Conservation (phyloP, 805 yeast genomes). For the Tetrapisispora arboricola region DNA sequence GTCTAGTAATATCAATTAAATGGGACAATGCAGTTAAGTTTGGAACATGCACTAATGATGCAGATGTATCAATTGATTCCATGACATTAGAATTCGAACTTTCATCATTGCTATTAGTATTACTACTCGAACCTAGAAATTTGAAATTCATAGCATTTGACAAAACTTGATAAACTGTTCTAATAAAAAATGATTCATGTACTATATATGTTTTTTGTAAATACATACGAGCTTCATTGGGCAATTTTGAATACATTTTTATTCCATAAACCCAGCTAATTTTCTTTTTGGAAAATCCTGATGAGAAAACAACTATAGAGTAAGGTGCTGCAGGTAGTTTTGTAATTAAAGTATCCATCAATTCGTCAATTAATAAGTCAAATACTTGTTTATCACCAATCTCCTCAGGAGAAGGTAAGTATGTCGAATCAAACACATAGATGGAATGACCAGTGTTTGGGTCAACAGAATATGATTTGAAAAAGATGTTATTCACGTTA, state of each 20-base stretch:
- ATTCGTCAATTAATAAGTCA: slow-evolving; percentile 35
- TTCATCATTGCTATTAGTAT: slow-evolving; percentile 6
- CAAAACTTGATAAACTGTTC: slow-evolving; percentile 64
- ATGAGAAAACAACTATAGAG: slow-evolving; percentile 65
- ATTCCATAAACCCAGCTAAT: slow-evolving; percentile 63
- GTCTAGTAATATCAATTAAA: slow-evolving; percentile 59
- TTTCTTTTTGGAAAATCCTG: slow-evolving; percentile 53
- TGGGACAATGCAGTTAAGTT: slow-evolving; percentile 45
- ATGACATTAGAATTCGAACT: slow-evolving; percentile 3
- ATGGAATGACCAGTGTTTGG: slow-evolving; percentile 61
- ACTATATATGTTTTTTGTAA: slow-evolving; percentile 63
- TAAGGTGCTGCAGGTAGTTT: slow-evolving; percentile 54
- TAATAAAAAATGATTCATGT: slow-evolving; percentile 84
- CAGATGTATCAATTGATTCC: slow-evolving; percentile 5
- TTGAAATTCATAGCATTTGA: slow-evolving; percentile 50
- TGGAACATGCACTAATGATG: slow-evolving; percentile 33
- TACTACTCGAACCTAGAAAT: slow-evolving; percentile 24
- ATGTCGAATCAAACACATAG: slow-evolving; percentile 75
- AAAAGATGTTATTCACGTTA: slow-evolving; percentile 38
- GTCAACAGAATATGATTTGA: slow-evolving; percentile 51
- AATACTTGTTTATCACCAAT: slow-evolving; percentile 31
- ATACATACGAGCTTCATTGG: slow-evolving; percentile 43
- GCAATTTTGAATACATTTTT: slow-evolving; percentile 46
- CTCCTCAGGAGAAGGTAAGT: slow-evolving; percentile 51
- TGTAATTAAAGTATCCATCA: slow-evolving; percentile 46